Evolutionary conservation across 331 rosid genomes (phyloP).

Genomic region (Quercus lobata): DNA sequence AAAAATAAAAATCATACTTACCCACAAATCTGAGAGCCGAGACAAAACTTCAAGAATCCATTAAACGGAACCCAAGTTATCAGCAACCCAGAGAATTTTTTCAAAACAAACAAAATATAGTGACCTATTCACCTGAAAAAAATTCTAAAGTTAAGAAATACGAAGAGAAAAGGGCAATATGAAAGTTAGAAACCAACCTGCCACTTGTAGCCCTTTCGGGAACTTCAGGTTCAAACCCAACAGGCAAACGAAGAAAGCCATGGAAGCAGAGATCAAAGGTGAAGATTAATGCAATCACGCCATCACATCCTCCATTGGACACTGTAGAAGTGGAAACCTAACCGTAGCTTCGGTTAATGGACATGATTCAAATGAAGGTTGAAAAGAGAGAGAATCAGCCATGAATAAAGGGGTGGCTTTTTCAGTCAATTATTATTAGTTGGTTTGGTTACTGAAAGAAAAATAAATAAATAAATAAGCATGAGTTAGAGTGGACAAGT

Average conservation of each 20-base stretch:
- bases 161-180: neutral
- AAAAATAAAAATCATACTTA: neutral
- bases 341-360: too few relatives aligned
- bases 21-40: neutral
- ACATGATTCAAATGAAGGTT: too few relatives aligned
- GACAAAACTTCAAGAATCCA: neutral
- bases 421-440: too few relatives aligned
- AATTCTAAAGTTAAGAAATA: neutral
- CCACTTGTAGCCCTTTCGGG: slow-evolving; percentile 92
- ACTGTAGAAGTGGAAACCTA: too few relatives aligned
- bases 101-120: neutral
- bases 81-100: neutral
- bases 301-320: too few relatives aligned
- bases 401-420: too few relatives aligned
- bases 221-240: slow-evolving; percentile 89
- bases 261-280: slow-evolving; percentile 81
- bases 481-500: too few relatives aligned
- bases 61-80: neutral
- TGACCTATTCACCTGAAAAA: neutral
- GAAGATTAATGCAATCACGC: neutral
- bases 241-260: slow-evolving; percentile 94
- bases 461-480: too few relatives aligned
- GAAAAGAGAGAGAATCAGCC: too few relatives aligned
- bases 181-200: slow-evolving; percentile 39
- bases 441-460: accelerated